A percentile compares a stretch with the other conserved stretches of the same genome.
phyloP scores from a whole-genome alignment of 179 eudicot species.

The Beta lomatogona region DNA sequence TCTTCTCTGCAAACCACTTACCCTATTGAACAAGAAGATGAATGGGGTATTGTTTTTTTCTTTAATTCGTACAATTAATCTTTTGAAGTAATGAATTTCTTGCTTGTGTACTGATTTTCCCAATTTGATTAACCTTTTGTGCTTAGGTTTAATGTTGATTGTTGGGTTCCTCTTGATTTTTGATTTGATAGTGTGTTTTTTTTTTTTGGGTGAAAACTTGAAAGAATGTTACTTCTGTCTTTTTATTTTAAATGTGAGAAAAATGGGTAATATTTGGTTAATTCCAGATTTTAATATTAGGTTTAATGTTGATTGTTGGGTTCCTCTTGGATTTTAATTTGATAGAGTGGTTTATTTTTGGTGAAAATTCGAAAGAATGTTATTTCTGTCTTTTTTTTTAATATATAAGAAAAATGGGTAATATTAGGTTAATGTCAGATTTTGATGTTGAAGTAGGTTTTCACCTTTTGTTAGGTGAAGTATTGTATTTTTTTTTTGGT shows the following conservation, averaged over 20 bases:
- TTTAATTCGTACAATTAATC: not conserved
- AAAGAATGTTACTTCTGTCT: too few relatives aligned
- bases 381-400: too few relatives aligned
- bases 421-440: not conserved
- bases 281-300: too few relatives aligned
- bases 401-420: too few relatives aligned
- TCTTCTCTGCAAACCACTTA: slow-evolving; percentile 53
- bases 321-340: not conserved
- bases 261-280: not conserved
- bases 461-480: too few relatives aligned
- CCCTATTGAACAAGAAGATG: slow-evolving; percentile 57
- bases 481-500: too few relatives aligned
- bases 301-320: not conserved
- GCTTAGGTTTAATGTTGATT: not conserved
- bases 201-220: too few relatives aligned
- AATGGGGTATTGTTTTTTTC: slow-evolving; percentile 59
- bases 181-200: too few relatives aligned
- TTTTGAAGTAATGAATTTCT: not conserved
- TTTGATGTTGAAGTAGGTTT: too few relatives aligned
- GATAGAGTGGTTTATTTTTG: too few relatives aligned
- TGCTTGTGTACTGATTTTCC: not conserved
- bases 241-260: not conserved
- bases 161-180: not conserved
- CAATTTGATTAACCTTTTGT: not conserved
- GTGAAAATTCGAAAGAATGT: too few relatives aligned